phyloP scores from a whole-genome alignment of 2,329 filamentous ascomycete species.

The Fusarium neocosmosporiellum region DNA sequence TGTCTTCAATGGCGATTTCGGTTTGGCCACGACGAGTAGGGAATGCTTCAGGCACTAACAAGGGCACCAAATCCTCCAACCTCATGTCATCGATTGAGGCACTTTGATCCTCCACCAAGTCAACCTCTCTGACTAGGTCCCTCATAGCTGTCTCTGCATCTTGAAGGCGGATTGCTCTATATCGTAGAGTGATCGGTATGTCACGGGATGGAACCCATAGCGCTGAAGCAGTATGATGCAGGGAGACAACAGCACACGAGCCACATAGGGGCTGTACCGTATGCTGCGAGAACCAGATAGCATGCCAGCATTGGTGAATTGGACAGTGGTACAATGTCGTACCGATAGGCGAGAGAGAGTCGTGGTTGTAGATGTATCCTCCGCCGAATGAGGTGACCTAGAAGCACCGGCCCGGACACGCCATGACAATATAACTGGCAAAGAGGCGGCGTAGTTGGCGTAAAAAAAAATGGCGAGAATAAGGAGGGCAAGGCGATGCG shows the following conservation, averaged over 20 bases:
- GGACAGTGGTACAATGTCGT: slow-evolving; percentile 47
- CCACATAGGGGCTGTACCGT: slow-evolving; percentile 47
- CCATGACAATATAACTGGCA: slow-evolving; percentile 21
- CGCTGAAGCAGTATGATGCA: slow-evolving; percentile 12
- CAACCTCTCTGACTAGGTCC: slow-evolving; percentile 5
- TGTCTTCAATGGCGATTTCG: slow-evolving; percentile 39
- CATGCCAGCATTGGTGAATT: slow-evolving; percentile 44
- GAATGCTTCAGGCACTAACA: neutral
- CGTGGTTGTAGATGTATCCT: slow-evolving; percentile 35
- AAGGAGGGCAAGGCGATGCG: neutral
- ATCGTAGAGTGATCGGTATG: slow-evolving; percentile 5
- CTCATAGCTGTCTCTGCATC: slow-evolving; percentile 2
- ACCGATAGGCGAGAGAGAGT: slow-evolving; percentile 23
- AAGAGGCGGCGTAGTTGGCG: neutral
- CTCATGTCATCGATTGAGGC: neutral
- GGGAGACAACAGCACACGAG: slow-evolving; percentile 49
- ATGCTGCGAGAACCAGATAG: slow-evolving; percentile 26
- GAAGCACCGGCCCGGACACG: slow-evolving; percentile 44
- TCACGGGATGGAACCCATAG: slow-evolving; percentile 41
- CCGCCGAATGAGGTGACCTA: neutral
- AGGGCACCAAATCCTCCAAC: neutral
- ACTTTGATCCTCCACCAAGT: neutral
- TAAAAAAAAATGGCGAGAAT: neutral
- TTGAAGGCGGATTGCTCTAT: neutral
- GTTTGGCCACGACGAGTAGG: neutral